Evolutionary conservation across 805 yeast genomes (phyloP).

Genomic region (Candida orba): DNA sequence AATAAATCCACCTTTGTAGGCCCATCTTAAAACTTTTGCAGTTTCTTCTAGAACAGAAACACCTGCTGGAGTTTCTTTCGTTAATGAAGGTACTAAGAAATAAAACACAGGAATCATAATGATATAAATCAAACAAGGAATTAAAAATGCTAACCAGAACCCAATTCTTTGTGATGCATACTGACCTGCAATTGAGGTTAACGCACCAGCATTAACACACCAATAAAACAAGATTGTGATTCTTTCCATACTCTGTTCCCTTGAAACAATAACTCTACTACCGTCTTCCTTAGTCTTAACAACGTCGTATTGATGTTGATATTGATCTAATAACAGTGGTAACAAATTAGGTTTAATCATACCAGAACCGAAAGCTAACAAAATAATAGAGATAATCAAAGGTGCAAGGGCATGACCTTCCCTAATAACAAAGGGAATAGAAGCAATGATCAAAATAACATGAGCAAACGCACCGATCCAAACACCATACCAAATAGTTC

Average conservation of each 20-base stretch:
- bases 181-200: conserved; percentile 69
- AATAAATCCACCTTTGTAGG: conserved; percentile 35
- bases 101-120: conserved; percentile 41
- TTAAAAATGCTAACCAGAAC: conserved; percentile 65
- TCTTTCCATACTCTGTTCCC: conserved; percentile 60
- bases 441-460: conserved; percentile 57
- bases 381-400: conserved; percentile 31
- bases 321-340: conserved; percentile 67
- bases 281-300: conserved; percentile 48
- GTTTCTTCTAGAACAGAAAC: conserved; percentile 37
- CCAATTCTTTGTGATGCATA: conserved; percentile 59
- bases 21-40: conserved; percentile 32
- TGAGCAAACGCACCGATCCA: conserved; percentile 54
- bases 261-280: conserved; percentile 59
- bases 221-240: conserved; percentile 69
- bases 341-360: conserved; percentile 67
- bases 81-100: neutral
- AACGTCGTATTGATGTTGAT: conserved; percentile 49
- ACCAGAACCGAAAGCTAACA: conserved; percentile 72
- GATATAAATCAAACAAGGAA: conserved; percentile 54
- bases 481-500: conserved; percentile 54
- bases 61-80: conserved; percentile 20
- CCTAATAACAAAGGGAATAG: conserved; percentile 48
- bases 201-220: conserved; percentile 66
- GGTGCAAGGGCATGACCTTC: conserved; percentile 43